Base-by-base conservation (phyloP, 257 asterid species). In the Osmanthus fragrans region DNA sequence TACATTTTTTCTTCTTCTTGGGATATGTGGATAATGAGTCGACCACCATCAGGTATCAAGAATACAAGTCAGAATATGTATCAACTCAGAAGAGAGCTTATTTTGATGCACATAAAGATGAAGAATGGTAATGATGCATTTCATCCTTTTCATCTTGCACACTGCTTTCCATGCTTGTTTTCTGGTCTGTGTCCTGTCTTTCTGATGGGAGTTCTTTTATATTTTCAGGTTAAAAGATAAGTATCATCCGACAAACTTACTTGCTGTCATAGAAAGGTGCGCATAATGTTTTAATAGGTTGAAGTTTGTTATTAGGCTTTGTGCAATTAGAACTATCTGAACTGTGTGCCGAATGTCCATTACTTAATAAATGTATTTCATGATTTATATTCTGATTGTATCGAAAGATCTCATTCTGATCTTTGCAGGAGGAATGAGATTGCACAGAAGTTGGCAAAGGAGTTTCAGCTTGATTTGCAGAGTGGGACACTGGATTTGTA, bases 71-170 rank as follows among this genome's bases (percentile, higher is more conserved):
- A 73, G 98, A 92, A 85, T 96, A 89, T 70, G 87, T 92, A 84
- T 76, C 95, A 58, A 92, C 99, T 72, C 98, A 86, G 90, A 96
- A 96, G 84, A 87, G 85, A 85, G 84, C 92, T 71, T 96, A 87
- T 82, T 96, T 96, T 77, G 87, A 85, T 78, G 92, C 95, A 32
- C 99, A 93, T 75, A 96, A 96, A 79, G 91, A 88, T 86, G 97
- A 96, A 87, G 97, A 93, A 85, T 96, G 99, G 99, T 96, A 90
- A 85, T 93, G 99, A 97, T 96, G 90, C 76, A 47, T 47, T 73
- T 45, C 49, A 68, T 83, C 73, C 13, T 49, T 60, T 49, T 47
- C 58, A n/a, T 65, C 42, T 30, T 56, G 42, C 56, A 27, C 67
- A 45, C 72, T 73, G 45, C 74, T 36, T 51, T 73, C 73, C 33